These are phyloP conservation scores for Ambrosiella xylebori DNA, from an alignment of 2,329 filamentous ascomycete species.

Conservation along the genomic window DNA sequence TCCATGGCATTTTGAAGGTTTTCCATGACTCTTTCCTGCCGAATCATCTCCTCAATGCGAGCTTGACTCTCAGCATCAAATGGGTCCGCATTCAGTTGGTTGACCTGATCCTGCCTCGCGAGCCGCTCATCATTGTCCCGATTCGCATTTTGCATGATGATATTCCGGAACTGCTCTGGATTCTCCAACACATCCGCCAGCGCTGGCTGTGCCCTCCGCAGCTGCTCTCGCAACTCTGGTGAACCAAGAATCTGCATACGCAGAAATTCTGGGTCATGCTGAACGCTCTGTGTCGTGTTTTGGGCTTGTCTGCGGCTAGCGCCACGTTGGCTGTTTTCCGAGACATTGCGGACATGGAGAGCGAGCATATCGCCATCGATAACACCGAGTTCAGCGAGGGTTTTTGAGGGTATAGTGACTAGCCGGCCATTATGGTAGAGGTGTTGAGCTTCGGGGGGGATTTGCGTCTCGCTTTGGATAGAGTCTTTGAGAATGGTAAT, in stretches of 20 bases:
- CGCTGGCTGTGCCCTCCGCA: constrained; percentile 56
- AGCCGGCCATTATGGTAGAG: constrained; percentile 82
- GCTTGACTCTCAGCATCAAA: constrained; percentile 85
- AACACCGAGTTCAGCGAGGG: constrained; percentile 65
- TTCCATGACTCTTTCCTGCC: constrained; percentile 83
- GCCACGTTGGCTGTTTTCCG: constrained; percentile 24
- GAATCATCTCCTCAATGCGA: constrained; percentile 92
- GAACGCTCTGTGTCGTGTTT: constrained; percentile 14
- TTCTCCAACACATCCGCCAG: constrained; percentile 63
- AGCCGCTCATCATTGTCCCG: constrained; percentile 55
- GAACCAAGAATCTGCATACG: constrained; percentile 71
- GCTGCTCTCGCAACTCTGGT: constrained; percentile 51
- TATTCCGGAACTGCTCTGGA: constrained; percentile 55
- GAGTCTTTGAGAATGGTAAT: constrained; percentile 73
- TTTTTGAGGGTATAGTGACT: constrained; percentile 60
- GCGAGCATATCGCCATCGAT: constrained; percentile 84
- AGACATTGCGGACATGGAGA: constrained; percentile 54
- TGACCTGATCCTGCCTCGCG: constrained; percentile 68
- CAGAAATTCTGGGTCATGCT: constrained; percentile 60
- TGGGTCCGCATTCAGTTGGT: constrained; percentile 75
- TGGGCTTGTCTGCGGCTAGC: constrained; percentile 18
- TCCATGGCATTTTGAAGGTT: constrained; percentile 95
- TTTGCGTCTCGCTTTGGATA: constrained; percentile 65
- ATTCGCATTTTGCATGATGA: constrained; percentile 50
- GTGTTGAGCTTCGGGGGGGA: constrained; percentile 57